A percentile compares a stretch with the other conserved stretches of the same genome.
phyloP scores from a whole-genome alignment of 2,329 filamentous ascomycete genomes.

The Phaeoacremonium minimum region DNA sequence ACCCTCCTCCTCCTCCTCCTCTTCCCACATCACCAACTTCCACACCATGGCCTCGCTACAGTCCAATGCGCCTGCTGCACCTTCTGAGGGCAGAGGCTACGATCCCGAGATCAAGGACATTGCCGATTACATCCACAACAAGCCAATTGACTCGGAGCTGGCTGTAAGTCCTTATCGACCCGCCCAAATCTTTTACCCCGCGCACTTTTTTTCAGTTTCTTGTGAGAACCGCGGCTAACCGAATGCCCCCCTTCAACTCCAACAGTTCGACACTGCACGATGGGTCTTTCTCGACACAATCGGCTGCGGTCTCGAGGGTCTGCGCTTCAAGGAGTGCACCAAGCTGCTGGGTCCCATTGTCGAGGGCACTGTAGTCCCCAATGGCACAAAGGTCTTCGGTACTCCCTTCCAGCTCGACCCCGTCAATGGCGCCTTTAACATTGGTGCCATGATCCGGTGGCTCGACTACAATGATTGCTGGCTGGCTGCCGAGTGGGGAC shows the following conservation, averaged over 20 bases:
- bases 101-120: constrained; percentile 95
- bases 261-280: constrained; percentile 87
- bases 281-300: constrained; percentile 96
- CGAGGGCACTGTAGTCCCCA: constrained; percentile 83
- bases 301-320: constrained; percentile 91
- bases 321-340: constrained; percentile 92
- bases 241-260: constrained; percentile 6
- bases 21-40: constrained; percentile 33
- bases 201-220: not conserved
- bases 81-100: constrained; percentile 58
- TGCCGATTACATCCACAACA: constrained; percentile 90
- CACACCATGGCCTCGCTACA: constrained; percentile 43
- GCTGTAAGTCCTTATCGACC: constrained; percentile 60
- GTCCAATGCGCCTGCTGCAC: constrained; percentile 36
- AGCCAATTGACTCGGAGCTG: constrained; percentile 83
- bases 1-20: constrained; percentile 20
- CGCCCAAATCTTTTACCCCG: constrained; percentile 1
- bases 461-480: constrained; percentile 99
- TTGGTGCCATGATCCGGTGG: constrained; percentile 98
- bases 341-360: constrained; percentile 93
- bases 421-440: constrained; percentile 96
- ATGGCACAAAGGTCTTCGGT: constrained; percentile 85
- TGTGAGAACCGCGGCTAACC: constrained; percentile 15
- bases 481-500: constrained; percentile 97
- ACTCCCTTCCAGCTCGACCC: constrained; percentile 94